Evolutionary conservation across 345 rosid species (phyloP).

Genomic region (Camelina neglecta): DNA sequence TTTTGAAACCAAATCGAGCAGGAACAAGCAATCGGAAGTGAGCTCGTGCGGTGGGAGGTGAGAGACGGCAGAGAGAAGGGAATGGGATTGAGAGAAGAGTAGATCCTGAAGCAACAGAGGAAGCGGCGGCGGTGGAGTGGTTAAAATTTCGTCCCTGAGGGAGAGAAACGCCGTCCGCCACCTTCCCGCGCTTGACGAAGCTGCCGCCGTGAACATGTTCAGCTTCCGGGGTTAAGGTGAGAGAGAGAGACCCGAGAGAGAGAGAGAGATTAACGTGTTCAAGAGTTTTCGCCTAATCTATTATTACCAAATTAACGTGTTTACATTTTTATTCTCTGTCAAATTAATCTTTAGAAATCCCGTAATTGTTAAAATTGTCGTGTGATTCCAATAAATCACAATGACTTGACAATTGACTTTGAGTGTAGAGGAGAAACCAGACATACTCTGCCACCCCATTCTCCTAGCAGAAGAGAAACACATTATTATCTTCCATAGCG

Average conservation of each 20-base stretch:
- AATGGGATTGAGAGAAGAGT: slow-evolving; percentile 65
- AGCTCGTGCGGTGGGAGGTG: slow-evolving; percentile 83
- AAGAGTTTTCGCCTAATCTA: background rate
- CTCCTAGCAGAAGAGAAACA: too few species aligned
- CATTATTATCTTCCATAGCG: too few species aligned
- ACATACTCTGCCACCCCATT: too few species aligned
- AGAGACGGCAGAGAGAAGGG: slow-evolving; percentile 64
- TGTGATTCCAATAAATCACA: too few species aligned
- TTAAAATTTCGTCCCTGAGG: slow-evolving; percentile 73
- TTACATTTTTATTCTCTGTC: background rate
- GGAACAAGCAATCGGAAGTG: slow-evolving; percentile 68
- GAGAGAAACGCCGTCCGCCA: slow-evolving; percentile 93
- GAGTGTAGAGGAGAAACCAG: too few species aligned
- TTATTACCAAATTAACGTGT: background rate
- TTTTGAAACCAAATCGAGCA: slow-evolving; percentile 64
- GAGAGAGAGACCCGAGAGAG: background rate
- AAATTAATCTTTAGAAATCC: background rate
- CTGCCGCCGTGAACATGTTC: slow-evolving; percentile 40
- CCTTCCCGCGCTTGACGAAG: slow-evolving; percentile 49
- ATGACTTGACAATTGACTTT: too few species aligned
- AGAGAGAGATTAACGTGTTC: background rate
- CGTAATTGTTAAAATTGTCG: too few species aligned
- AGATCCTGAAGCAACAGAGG: slow-evolving; percentile 61
- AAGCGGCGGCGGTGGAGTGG: slow-evolving; percentile 55
- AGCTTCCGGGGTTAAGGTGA: background rate